Evolutionary conservation across 1,139 yeast species (phyloP), one percentile per base, ranked within the genome.

Genomic region (Suhomyces bolitotheri): DNA sequence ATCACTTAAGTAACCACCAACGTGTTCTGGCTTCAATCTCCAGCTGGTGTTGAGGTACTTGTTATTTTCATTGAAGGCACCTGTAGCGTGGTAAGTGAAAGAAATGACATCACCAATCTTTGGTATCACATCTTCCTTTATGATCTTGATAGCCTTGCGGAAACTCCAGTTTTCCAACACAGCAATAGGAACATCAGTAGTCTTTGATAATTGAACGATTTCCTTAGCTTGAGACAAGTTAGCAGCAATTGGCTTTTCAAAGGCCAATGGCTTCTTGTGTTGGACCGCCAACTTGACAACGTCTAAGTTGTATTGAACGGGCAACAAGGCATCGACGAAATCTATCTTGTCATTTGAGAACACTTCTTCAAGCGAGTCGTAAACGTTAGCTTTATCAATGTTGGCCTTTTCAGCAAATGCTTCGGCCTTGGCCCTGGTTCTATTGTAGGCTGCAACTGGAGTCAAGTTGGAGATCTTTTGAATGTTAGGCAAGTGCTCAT

Each of bases 241-340:
- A 31, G 96, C 95, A 28, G 97, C 94, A 57, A 90, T 81, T 46
- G 97, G 97, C 64, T 90, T 90, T 58, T 90, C 97, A 49, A 90
- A 64, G 28, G 80, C 71, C 33, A 88, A 70, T 33, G 96, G 94
- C 64, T 88, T 90, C 37, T 79, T 77, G 51, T 84, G 73, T 33
- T 75, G 72, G 38, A 87, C 66, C 5, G 87, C 87, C 34, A 80
- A 75, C 50, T 76, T 67, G 25, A 88, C 83, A 4, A 80, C 80
- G 29, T 71, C 78, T 32, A 79, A 65, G 56, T 88, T 90, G 66
- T 62, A 75, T 59, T 87, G 92, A 2, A 82, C 96, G 13, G 97
- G 97, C 39, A 90, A 73, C 45, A 89, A 71, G 3, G 87, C 95
- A 57, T 90, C 97, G 15, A 90, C 74, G 30, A 82, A 75, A 43